phyloP scores from a whole-genome alignment of 2,329 filamentous ascomycete genomes.

The Plectosphaerella plurivora region DNA sequence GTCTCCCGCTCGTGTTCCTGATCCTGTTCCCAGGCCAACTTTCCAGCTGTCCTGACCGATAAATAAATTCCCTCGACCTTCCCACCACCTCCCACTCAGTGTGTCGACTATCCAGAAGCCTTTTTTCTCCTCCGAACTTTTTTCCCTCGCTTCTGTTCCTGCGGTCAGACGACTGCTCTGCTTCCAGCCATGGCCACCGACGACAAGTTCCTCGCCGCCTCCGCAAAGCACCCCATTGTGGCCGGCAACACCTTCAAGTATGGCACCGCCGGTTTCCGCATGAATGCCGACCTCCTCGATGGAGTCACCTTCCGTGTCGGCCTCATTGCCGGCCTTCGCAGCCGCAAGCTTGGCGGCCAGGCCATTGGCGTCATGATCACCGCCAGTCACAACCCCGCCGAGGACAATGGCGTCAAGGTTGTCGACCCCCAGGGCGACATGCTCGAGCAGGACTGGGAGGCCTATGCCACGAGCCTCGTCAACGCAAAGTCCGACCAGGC shows the following conservation, averaged over 20 bases:
- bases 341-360: slow-evolving; percentile 82
- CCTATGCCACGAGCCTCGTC: slow-evolving; percentile 80
- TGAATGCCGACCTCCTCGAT: slow-evolving; percentile 75
- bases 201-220: slow-evolving; percentile 53
- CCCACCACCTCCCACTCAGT: slow-evolving; percentile 2
- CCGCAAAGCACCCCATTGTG: slow-evolving; percentile 57
- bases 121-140: background rate
- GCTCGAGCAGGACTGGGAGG: slow-evolving; percentile 94
- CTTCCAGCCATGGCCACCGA: slow-evolving; percentile 37
- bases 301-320: slow-evolving; percentile 92
- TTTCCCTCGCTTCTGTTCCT: slow-evolving; percentile 5
- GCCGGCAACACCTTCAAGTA: slow-evolving; percentile 55
- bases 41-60: slow-evolving; percentile 7
- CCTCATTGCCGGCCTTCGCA: slow-evolving; percentile 81
- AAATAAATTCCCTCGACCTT: slow-evolving; percentile 4
- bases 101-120: background rate
- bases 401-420: slow-evolving; percentile 91
- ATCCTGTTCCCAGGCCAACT: background rate
- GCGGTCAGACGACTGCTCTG: slow-evolving; percentile 1
- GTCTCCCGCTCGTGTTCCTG: no score
- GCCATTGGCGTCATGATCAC: slow-evolving; percentile 97
- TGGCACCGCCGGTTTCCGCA: slow-evolving; percentile 64
- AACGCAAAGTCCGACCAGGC: slow-evolving; percentile 75
- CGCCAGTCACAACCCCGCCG: slow-evolving; percentile 84
- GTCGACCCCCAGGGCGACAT: slow-evolving; percentile 98